These are phyloP conservation scores for Torrubiella hemipterigena DNA, from an alignment of 2,329 filamentous ascomycete genomes.

Conservation along the genomic window DNA sequence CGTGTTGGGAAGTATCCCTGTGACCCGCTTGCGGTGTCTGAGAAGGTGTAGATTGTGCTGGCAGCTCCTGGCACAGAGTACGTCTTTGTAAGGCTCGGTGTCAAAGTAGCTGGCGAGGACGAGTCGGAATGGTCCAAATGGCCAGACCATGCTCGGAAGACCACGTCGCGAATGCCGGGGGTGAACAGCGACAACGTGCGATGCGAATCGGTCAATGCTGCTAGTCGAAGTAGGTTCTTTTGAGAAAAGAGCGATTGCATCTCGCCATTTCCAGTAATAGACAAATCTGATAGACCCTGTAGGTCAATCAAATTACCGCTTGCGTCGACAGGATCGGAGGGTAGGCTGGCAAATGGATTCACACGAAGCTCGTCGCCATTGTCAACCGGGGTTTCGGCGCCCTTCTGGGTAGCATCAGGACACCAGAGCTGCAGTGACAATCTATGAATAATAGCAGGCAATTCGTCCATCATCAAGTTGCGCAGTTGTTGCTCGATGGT, in stretches of 20 bases:
- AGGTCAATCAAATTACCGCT: conserved; percentile 67
- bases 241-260: conserved; percentile 87
- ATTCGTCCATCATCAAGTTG: conserved; percentile 92
- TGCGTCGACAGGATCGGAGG: conserved; percentile 70
- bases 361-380: conserved; percentile 48
- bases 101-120: conserved; percentile 31
- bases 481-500: conserved; percentile 91
- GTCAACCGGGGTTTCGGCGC: conserved; percentile 35
- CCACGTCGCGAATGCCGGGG: conserved; percentile 75
- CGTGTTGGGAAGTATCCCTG: conserved; percentile 55
- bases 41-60: conserved; percentile 61
- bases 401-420: conserved; percentile 56
- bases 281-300: conserved; percentile 62
- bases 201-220: conserved; percentile 75
- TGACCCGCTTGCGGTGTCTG: conserved; percentile 53
- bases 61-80: conserved; percentile 48
- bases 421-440: conserved; percentile 83
- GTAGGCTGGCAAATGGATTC: conserved; percentile 72
- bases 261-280: conserved; percentile 68
- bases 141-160: conserved; percentile 87
- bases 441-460: conserved; percentile 91
- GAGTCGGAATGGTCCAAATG: conserved; percentile 58
- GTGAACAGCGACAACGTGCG: conserved; percentile 86
- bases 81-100: conserved; percentile 46
- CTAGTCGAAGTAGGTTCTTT: conserved; percentile 79